Percentiles rank a stretch among this genome's conserved stretches.
These are phyloP conservation scores for Eucommia ulmoides DNA, from an alignment of 257 asterid species.

Conservation along the genomic window DNA sequence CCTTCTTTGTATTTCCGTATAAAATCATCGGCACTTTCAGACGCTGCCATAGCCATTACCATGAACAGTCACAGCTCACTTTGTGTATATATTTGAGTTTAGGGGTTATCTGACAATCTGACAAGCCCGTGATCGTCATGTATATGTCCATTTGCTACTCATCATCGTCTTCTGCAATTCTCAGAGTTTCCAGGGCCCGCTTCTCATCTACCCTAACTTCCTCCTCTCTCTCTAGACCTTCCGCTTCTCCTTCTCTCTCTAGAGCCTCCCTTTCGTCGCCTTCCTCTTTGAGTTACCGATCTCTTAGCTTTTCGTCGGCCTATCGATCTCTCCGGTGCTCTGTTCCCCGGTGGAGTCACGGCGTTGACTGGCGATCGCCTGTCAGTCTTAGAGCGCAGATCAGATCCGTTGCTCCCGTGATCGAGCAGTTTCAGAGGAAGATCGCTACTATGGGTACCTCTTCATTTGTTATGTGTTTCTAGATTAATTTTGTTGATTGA, in stretches of 20 bases:
- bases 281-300: constrained; percentile 18
- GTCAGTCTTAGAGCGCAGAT: constrained; percentile 48
- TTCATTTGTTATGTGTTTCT: background rate
- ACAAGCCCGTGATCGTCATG: constrained; percentile 19
- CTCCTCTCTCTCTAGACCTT: constrained; percentile 6
- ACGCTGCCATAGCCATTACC: too few relatives aligned
- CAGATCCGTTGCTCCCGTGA: constrained; percentile 32
- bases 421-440: constrained; percentile 45
- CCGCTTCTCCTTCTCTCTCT: constrained; percentile 8
- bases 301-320: constrained; percentile 23
- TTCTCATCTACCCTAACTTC: constrained; percentile 28
- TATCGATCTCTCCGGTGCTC: constrained; percentile 27
- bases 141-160: constrained; percentile 34
- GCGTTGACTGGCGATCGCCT: constrained; percentile 35
- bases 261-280: constrained; percentile 11
- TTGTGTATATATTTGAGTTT: too few relatives aligned
- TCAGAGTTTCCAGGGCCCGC: constrained; percentile 35
- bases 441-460: constrained; percentile 60
- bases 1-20: too few relatives aligned
- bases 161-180: constrained; percentile 25
- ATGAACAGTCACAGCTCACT: background rate
- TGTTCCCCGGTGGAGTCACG: constrained; percentile 37
- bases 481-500: background rate
- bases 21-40: too few relatives aligned
- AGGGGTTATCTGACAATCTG: background rate